phyloP scores from a whole-genome alignment of 257 asterid species.

The Leptodermis oblonga region DNA sequence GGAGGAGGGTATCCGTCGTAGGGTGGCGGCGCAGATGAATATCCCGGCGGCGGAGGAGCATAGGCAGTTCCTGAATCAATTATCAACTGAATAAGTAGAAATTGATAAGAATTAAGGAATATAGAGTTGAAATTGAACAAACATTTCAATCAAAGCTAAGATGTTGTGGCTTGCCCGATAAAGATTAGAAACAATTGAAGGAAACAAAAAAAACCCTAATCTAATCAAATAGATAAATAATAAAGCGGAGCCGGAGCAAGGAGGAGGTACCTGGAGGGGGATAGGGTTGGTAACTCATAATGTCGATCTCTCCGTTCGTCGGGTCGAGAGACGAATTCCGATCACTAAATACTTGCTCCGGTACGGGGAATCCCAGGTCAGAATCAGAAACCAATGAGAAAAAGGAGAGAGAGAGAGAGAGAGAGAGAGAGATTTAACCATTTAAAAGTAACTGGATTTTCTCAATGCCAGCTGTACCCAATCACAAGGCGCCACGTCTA shows the following conservation, averaged over 20 bases:
- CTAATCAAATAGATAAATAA: not conserved
- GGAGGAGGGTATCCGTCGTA: conserved; percentile 47
- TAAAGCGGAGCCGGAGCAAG: not conserved
- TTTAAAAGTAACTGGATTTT: not conserved
- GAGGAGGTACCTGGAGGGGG: conserved; percentile 5
- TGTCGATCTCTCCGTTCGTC: not conserved
- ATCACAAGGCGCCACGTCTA: not conserved
- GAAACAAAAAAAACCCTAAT: no score
- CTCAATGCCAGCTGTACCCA: not conserved
- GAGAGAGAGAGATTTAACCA: not conserved
- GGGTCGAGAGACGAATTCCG: no score
- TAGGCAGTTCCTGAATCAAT: conserved; percentile 39
- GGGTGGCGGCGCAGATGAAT: conserved; percentile 48
- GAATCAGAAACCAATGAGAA: not conserved
- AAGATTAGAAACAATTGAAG: not conserved
- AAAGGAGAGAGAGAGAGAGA: not conserved
- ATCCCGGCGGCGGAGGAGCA: conserved; percentile 50
- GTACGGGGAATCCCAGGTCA: no score
- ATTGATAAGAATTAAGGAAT: not conserved
- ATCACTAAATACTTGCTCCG: no score
- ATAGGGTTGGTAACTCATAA: conserved; percentile 3
- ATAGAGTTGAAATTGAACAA: no score
- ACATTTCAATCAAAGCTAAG: not conserved
- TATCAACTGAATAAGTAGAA: no score
- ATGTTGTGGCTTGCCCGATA: no score